Conservation (phyloP, 148 eudicot genomes). For the Amaranthus palmeri region DNA sequence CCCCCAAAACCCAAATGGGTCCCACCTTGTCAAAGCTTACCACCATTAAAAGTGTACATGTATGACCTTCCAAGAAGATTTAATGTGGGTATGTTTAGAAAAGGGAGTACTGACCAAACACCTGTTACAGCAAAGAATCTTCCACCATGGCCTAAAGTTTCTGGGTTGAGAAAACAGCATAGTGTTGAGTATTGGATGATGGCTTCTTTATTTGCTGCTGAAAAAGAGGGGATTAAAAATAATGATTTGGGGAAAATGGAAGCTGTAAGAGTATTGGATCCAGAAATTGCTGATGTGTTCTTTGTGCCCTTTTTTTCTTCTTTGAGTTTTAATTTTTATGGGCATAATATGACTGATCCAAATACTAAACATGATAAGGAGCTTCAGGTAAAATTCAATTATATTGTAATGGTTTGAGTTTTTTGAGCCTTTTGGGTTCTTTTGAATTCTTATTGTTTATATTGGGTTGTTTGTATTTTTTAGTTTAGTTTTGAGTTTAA, state of each 20-base stretch:
- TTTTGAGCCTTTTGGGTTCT: not conserved
- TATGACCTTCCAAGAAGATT: constrained; percentile 70
- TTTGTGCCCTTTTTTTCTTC: constrained; percentile 95
- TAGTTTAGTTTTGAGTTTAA: not conserved
- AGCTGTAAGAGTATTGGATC: constrained; percentile 75
- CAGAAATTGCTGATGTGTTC: constrained; percentile 75
- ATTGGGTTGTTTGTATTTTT: not conserved
- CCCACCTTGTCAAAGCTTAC: constrained; percentile 28
- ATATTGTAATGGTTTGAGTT: too few species aligned
- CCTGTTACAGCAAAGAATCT: constrained; percentile 42
- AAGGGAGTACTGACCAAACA: constrained; percentile 20
- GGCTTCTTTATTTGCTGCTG: constrained; percentile 57
- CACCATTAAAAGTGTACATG: constrained; percentile 65
- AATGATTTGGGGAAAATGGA: constrained; percentile 25
- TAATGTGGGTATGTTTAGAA: constrained; percentile 54
- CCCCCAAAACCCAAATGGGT: not conserved
- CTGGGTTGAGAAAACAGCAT: constrained; percentile 64
- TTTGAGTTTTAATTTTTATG: constrained; percentile 71
- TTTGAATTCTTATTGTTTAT: not conserved
- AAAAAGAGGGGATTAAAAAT: constrained; percentile 19
- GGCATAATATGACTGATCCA: constrained; percentile 75
- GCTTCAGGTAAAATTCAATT: constrained; percentile 56
- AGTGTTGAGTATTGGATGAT: constrained; percentile 86
- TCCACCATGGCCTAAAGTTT: constrained; percentile 57
- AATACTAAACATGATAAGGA: constrained; percentile 54